Evolutionary conservation across 768 basidiomycete species (phyloP), one percentile per base, ranked within the genome.

Genomic region (Scleroderma citrinum): DNA sequence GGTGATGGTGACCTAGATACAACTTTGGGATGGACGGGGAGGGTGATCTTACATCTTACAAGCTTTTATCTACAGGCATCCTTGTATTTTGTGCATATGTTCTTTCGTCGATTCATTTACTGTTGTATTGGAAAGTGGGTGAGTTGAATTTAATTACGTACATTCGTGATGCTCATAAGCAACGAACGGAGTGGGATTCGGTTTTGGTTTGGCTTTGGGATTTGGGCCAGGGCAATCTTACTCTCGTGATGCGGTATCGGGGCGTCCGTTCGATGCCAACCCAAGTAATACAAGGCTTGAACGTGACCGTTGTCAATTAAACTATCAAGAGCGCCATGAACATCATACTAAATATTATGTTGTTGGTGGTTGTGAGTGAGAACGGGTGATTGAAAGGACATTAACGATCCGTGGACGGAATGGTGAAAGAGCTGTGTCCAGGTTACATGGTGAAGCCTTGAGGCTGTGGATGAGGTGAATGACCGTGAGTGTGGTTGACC

Each of bases 131-230:
- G 41, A 31, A 34, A 34, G 23, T 47, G 5, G 23, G 23, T 32
- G 31, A 32, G 7, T 32, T 7, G 31, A 32, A 32, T 7, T 32
- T 19, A 23, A 23, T 40, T 20, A 40, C 39, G 39, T 40, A 40
- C 21, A 21, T 50, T 47, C 38, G 49, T 41, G 47, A 49, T 14
- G 19, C n/a, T n/a, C n/a, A n/a, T n/a, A n/a, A n/a, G n/a, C n/a
- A n/a, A n/a, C n/a, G n/a, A n/a, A n/a, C n/a, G n/a, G n/a, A n/a
- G n/a, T n/a, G 31, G 46, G 29, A 47, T 51, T 20, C 26, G 50
- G 35, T 19, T 38, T 40, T 21, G 39, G 39, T 20, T 20, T 40
- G 39, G 19, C 8, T 40, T 40, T 40, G 39, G 31, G 31, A 7
- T 32, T 13, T 32, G 7, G 20, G 3, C 23, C 39, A 40, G 39